Conservation (phyloP, 2,329 filamentous ascomycete genomes). For the Drechmeria coniospora region DNA sequence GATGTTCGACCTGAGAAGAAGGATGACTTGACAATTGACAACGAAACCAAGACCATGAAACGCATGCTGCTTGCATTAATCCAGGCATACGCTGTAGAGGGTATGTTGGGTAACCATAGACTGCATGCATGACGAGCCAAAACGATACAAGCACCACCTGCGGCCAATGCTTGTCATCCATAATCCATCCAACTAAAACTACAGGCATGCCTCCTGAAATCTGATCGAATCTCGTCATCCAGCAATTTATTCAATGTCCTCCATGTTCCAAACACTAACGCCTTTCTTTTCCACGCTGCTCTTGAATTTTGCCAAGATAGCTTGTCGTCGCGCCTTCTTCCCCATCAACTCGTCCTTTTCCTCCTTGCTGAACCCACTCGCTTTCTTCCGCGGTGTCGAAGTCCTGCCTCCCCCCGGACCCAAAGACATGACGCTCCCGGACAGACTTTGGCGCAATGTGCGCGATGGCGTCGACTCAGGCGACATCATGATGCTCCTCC, state of each 20-base stretch:
- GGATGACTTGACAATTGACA: too few species aligned
- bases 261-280: conserved; percentile 33
- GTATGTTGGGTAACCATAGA: too few species aligned
- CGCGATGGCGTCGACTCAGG: conserved; percentile 28
- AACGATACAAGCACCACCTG: too few species aligned
- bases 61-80: too few species aligned
- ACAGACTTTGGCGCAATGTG: conserved; percentile 23
- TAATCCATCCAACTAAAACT: too few species aligned
- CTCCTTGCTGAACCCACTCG: conserved; percentile 42
- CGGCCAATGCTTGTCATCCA: too few species aligned
- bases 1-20: too few species aligned
- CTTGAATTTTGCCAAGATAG: conserved; percentile 36
- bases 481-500: conserved; percentile 22
- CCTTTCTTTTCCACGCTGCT: conserved; percentile 32
- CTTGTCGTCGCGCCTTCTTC: conserved; percentile 36
- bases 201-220: too few species aligned
- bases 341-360: conserved; percentile 43
- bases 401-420: conserved; percentile 19
- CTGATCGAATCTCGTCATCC: too few species aligned
- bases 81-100: too few species aligned
- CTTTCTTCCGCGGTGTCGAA: conserved; percentile 42
- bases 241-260: conserved; percentile 26
- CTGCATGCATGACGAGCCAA: too few species aligned
- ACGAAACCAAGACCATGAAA: too few species aligned
- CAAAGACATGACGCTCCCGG: conserved; percentile 23